Conservation (phyloP, 306 rosid genomes). For the Rosa persica region DNA sequence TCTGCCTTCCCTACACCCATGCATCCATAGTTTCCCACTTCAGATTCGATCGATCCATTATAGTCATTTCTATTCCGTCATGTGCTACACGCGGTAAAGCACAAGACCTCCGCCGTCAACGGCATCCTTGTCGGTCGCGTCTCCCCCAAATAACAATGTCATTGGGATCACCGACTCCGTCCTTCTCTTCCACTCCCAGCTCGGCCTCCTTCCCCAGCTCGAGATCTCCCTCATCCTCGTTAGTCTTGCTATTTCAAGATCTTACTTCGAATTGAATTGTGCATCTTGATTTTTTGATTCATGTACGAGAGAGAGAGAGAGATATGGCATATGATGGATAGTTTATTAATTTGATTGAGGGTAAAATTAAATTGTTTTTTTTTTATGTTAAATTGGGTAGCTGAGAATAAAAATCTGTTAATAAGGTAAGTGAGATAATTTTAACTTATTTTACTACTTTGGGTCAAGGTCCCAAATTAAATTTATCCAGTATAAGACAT, state of each 20-base stretch:
- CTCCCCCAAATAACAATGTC: constrained; percentile 56
- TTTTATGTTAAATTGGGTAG: too few species aligned
- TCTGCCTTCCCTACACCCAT: constrained; percentile 44
- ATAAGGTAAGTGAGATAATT: too few species aligned
- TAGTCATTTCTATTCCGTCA: neutral
- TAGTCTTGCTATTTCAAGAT: neutral
- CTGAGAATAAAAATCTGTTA: too few species aligned
- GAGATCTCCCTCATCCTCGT: constrained; percentile 94
- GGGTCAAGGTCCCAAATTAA: too few species aligned
- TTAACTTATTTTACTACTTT: too few species aligned
- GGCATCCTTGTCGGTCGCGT: constrained; percentile 81
- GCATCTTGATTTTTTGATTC: too few species aligned
- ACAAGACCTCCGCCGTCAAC: constrained; percentile 84
- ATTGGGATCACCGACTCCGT: constrained; percentile 79
- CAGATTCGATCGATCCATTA: neutral
- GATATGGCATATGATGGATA: too few species aligned
- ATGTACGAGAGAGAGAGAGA: too few species aligned
- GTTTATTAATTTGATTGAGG: too few species aligned
- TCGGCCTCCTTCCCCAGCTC: constrained; percentile 89
- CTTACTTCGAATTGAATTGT: neutral
- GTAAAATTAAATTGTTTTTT: too few species aligned
- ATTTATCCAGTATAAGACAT: too few species aligned
- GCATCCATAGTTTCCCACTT: neutral
- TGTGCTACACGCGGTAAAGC: constrained; percentile 76
- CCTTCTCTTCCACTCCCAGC: constrained; percentile 87